Evolutionary conservation across 371 early-diverging fungal species (phyloP).

Genomic region (Fennellomyces sp.): DNA sequence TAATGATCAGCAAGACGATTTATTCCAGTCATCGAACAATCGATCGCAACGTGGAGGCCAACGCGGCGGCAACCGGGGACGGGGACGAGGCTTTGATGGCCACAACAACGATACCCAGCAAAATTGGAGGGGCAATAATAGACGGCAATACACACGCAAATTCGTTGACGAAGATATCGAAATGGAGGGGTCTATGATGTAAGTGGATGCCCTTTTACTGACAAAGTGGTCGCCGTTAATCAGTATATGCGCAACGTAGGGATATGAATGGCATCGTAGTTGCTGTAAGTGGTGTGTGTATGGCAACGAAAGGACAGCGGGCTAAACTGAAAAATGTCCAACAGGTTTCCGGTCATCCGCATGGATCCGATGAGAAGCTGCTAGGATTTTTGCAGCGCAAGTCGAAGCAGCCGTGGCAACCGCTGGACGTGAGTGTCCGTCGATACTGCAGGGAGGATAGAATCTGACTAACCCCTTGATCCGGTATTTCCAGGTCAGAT

Average conservation of each 20-base stretch:
- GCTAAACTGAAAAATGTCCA: background rate
- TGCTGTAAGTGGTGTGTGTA: background rate
- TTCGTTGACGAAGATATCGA: slow-evolving; percentile 45
- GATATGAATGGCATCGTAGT: background rate
- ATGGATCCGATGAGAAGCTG: slow-evolving; percentile 33
- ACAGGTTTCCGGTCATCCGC: slow-evolving; percentile 41
- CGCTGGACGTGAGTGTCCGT: slow-evolving; percentile 28
- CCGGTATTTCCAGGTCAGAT: background rate
- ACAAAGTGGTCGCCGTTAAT: background rate
- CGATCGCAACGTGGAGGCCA: background rate
- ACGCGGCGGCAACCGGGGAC: background rate
- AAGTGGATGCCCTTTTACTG: background rate
- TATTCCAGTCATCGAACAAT: no score
- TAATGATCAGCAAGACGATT: no score
- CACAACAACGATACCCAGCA: background rate
- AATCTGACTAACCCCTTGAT: background rate
- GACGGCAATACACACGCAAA: slow-evolving; percentile 27
- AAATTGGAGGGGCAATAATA: background rate
- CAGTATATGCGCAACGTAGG: background rate
- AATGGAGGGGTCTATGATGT: slow-evolving; percentile 28
- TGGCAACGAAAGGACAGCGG: background rate
- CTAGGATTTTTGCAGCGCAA: slow-evolving; percentile 40
- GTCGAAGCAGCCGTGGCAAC: slow-evolving; percentile 37
- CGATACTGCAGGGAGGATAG: background rate
- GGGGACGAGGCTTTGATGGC: background rate